Base-by-base conservation (phyloP, 352 stramenopile genomes). In the Phytopythium oedochilum region DNA sequence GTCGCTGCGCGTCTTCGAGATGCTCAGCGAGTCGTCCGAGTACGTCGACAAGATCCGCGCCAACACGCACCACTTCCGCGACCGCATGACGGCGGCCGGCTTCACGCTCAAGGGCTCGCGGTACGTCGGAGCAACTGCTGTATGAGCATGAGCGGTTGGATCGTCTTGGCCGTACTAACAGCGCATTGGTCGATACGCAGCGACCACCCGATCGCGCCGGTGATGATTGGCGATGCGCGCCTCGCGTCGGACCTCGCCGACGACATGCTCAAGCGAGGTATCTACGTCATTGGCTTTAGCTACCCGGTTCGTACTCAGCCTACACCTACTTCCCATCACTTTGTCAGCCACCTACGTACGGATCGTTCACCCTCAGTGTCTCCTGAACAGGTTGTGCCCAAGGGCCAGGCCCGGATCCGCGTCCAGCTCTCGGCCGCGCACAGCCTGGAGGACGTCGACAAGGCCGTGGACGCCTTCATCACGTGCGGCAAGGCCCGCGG, bases 281-380 rank as follows among this genome's bases (percentile, higher is more conserved):
- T 98, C 50, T 98, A 97, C 73, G 92, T 97, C 46, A 97, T 98
- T 52, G 92, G 92, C 42, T 98, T 98, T 62, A 97, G 84, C 61
- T 98, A 93, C 61, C 92, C 92, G 49, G 92, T 98, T 71, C 25
- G 65, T 54, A 5, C 9, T 8, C 18, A 32, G n/a, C n/a, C 29
- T 32, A 10, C 29, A 32, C 29, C 5, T 17, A 6, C 35, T 42
- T 42, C 5, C 18, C 17, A 20, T n/a, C n/a, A n/a, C n/a, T n/a
- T n/a, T n/a, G n/a, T n/a, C n/a, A n/a, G n/a, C n/a, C n/a, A n/a
- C n/a, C n/a, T n/a, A n/a, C n/a, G n/a, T n/a, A n/a, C n/a, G n/a
- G n/a, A n/a, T n/a, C n/a, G n/a, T n/a, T n/a, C n/a, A n/a, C n/a
- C n/a, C n/a, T n/a, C n/a, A n/a, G 17, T 55, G 40, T 26, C n/a